phyloP scores from a whole-genome alignment of 2,329 filamentous ascomycete genomes.

The Fusarium anthophilum region DNA sequence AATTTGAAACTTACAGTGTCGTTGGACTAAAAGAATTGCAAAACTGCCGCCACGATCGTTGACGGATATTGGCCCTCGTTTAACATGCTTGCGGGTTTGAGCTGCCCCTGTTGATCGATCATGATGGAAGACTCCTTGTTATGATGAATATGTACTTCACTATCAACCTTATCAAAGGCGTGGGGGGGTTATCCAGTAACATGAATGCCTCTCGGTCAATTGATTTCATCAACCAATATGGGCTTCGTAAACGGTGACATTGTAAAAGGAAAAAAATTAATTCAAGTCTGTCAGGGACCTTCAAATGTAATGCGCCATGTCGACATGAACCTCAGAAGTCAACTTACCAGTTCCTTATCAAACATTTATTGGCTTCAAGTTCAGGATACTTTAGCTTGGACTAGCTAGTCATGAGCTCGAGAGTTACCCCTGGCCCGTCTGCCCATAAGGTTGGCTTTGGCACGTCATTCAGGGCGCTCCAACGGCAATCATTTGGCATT shows the following conservation, averaged over 20 bases:
- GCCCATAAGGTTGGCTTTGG: constrained; percentile 4
- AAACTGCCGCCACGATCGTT: neutral
- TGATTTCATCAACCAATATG: neutral
- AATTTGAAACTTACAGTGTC: neutral
- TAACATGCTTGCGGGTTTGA: neutral
- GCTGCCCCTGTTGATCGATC: constrained; percentile 2
- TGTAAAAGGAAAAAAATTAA: neutral
- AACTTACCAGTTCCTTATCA: neutral
- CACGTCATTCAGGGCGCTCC: constrained; percentile 28
- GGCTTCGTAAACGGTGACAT: neutral
- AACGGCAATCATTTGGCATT: neutral
- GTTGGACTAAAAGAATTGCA: neutral
- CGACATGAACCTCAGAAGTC: neutral
- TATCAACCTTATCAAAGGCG: neutral
- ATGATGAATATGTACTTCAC: neutral
- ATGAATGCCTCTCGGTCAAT: neutral
- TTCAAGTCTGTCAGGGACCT: neutral
- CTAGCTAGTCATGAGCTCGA: constrained; percentile 26
- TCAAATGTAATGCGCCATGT: neutral
- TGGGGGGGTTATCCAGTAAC: neutral
- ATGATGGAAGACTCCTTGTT: neutral
- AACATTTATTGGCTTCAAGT: constrained; percentile 13
- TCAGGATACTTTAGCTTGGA: constrained; percentile 10
- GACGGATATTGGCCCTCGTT: neutral
- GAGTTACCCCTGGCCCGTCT: neutral